These are phyloP conservation scores for Monosporascus sp. DNA, from an alignment of 2,329 filamentous ascomycete genomes.

Conservation along the genomic window DNA sequence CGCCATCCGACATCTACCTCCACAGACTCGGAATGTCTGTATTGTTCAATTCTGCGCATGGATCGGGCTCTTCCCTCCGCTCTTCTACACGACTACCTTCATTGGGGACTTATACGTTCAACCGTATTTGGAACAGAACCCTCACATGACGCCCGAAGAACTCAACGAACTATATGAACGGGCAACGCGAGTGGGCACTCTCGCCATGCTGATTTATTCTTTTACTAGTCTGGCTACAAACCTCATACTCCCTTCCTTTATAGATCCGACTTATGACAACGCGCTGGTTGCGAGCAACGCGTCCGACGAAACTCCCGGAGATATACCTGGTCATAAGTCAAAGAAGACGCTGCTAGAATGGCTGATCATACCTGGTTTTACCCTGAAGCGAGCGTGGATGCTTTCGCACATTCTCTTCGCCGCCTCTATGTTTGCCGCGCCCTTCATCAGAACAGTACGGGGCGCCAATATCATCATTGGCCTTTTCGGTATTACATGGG, in stretches of 20 bases:
- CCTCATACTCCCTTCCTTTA: slow-evolving; percentile 77
- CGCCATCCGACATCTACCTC: slow-evolving; percentile 73
- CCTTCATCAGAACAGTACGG: slow-evolving; percentile 67
- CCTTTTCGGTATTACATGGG: slow-evolving; percentile 85
- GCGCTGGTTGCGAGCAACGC: slow-evolving; percentile 27
- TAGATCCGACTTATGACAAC: slow-evolving; percentile 71
- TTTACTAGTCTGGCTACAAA: slow-evolving; percentile 78
- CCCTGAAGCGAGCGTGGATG: slow-evolving; percentile 84
- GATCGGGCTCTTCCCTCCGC: slow-evolving; percentile 92
- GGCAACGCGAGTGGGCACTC: slow-evolving; percentile 81
- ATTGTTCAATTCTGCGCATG: slow-evolving; percentile 80
- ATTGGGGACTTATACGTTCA: slow-evolving; percentile 90
- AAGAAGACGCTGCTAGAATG: slow-evolving; percentile 45
- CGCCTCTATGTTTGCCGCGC: slow-evolving; percentile 73
- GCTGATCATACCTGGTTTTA: slow-evolving; percentile 75
- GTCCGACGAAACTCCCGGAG: slow-evolving; percentile 26
- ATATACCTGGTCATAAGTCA: slow-evolving; percentile 27
- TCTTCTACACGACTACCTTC: slow-evolving; percentile 94
- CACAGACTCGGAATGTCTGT: slow-evolving; percentile 78
- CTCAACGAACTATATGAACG: slow-evolving; percentile 77
- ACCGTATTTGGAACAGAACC: slow-evolving; percentile 71
- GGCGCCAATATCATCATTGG: slow-evolving; percentile 74
- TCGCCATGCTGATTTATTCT: slow-evolving; percentile 84
- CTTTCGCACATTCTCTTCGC: slow-evolving; percentile 80
- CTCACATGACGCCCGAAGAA: slow-evolving; percentile 69